These are phyloP conservation scores for Leptographium radiaticola DNA, from an alignment of 2,329 filamentous ascomycete genomes.

Conservation along the genomic window DNA sequence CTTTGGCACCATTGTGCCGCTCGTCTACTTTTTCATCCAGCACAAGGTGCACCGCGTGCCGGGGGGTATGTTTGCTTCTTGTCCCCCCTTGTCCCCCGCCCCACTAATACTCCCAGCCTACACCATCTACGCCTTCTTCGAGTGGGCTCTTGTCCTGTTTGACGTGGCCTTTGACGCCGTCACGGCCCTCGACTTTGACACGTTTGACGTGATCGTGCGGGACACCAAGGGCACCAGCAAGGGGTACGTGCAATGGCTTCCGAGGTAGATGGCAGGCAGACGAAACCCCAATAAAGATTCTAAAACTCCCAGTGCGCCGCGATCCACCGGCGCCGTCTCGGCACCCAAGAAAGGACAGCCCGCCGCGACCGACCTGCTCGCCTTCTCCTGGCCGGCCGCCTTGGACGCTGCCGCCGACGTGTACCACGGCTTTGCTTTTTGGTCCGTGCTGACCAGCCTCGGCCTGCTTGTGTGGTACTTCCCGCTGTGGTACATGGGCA, in stretches of 20 bases:
- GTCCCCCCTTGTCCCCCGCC: neutral
- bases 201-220: slow-evolving; percentile 76
- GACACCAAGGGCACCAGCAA: slow-evolving; percentile 84
- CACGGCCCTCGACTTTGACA: slow-evolving; percentile 80
- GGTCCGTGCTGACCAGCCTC: slow-evolving; percentile 84
- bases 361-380: slow-evolving; percentile 33
- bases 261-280: slow-evolving; percentile 46
- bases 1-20: slow-evolving; percentile 77
- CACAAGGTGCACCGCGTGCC: slow-evolving; percentile 93
- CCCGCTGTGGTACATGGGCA: slow-evolving; percentile 97
- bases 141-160: slow-evolving; percentile 89
- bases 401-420: slow-evolving; percentile 78
- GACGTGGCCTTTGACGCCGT: slow-evolving; percentile 95
- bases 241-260: slow-evolving; percentile 98
- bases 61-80: slow-evolving; percentile 50
- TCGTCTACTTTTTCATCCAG: slow-evolving; percentile 96
- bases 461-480: slow-evolving; percentile 94
- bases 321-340: slow-evolving; percentile 31
- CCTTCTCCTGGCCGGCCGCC: slow-evolving; percentile 61
- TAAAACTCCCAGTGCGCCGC: slow-evolving; percentile 35
- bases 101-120: slow-evolving; percentile 53
- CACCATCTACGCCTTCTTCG: slow-evolving; percentile 94
- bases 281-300: slow-evolving; percentile 14
- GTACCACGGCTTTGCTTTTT: slow-evolving; percentile 92
- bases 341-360: no score